Percentiles rank a stretch among this genome's conserved stretches.
Evolutionary conservation across 345 rosid genomes (phyloP).

Genomic region (Eucalyptus erythrocorys): DNA sequence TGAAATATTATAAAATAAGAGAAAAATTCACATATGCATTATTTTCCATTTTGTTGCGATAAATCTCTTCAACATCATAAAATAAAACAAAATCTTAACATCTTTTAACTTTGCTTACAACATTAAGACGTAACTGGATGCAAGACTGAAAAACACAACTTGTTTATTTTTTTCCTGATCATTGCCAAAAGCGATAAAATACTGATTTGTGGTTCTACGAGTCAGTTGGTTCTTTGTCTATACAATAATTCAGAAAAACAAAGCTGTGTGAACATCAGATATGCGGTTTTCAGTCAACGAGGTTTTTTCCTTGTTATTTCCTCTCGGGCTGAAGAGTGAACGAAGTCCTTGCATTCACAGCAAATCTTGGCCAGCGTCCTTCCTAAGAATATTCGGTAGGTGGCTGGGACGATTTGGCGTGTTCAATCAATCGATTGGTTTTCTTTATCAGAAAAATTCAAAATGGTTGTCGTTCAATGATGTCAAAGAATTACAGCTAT

Average conservation of each 20-base stretch:
- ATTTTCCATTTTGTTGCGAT: neutral
- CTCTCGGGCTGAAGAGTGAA: neutral
- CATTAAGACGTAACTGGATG: no score
- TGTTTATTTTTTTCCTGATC: neutral
- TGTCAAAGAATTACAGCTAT: neutral
- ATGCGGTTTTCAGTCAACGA: neutral
- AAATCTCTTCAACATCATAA: neutral
- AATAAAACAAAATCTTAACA: no score
- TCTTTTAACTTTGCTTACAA: neutral
- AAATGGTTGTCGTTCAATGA: neutral
- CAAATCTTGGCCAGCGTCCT: neutral
- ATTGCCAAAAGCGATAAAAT: neutral
- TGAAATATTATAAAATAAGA: no score
- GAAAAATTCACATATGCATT: neutral
- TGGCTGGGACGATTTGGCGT: accelerated
- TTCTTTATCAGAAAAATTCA: neutral
- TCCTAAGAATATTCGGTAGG: neutral
- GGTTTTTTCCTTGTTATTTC: neutral
- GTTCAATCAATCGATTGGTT: neutral
- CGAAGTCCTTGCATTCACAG: neutral
- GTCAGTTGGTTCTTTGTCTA: neutral
- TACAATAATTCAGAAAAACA: neutral
- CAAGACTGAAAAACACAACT: neutral
- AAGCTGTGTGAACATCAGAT: neutral
- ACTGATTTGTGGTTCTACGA: neutral